These are phyloP conservation scores for Elsinoe australis DNA, from an alignment of 2,329 filamentous ascomycete genomes.

Conservation along the genomic window DNA sequence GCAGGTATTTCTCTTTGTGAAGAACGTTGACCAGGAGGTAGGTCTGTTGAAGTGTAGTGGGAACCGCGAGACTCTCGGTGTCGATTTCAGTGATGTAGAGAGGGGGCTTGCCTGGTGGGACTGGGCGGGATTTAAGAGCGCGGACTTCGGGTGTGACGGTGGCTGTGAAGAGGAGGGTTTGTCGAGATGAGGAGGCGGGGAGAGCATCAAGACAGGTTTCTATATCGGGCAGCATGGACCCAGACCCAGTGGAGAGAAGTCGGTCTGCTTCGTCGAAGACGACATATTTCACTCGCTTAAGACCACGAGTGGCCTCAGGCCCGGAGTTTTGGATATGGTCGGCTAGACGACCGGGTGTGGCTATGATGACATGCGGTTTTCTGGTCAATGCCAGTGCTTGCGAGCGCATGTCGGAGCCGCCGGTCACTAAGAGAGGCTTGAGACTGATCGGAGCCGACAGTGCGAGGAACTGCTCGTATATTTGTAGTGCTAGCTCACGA, in stretches of 20 bases:
- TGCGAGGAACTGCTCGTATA: slow-evolving; percentile 91
- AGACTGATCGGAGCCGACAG: slow-evolving; percentile 82
- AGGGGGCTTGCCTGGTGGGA: slow-evolving; percentile 60
- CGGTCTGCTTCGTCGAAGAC: slow-evolving; percentile 95
- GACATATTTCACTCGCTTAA: slow-evolving; percentile 72
- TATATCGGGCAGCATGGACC: slow-evolving; percentile 90
- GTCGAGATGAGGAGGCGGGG: slow-evolving; percentile 68
- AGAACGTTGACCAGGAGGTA: slow-evolving; percentile 85
- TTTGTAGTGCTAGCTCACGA: slow-evolving; percentile 86
- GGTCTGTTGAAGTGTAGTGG: slow-evolving; percentile 70
- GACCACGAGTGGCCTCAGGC: slow-evolving; percentile 76
- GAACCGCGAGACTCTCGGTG: slow-evolving; percentile 63
- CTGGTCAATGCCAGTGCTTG: slow-evolving; percentile 79
- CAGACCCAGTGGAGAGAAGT: slow-evolving; percentile 64
- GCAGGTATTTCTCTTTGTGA: slow-evolving; percentile 90
- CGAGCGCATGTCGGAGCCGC: slow-evolving; percentile 82
- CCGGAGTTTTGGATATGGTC: slow-evolving; percentile 91
- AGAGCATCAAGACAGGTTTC: slow-evolving; percentile 78
- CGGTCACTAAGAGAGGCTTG: slow-evolving; percentile 82
- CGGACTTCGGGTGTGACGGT: slow-evolving; percentile 90
- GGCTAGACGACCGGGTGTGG: slow-evolving; percentile 84
- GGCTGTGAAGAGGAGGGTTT: slow-evolving; percentile 92
- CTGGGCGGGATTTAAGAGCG: slow-evolving; percentile 70
- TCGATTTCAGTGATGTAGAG: slow-evolving; percentile 88
- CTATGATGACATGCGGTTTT: slow-evolving; percentile 85